Percentiles rank a stretch among this genome's conserved stretches.
phyloP scores from a whole-genome alignment of 176 grass and related monocot species.

The Ensete ventricosum region DNA sequence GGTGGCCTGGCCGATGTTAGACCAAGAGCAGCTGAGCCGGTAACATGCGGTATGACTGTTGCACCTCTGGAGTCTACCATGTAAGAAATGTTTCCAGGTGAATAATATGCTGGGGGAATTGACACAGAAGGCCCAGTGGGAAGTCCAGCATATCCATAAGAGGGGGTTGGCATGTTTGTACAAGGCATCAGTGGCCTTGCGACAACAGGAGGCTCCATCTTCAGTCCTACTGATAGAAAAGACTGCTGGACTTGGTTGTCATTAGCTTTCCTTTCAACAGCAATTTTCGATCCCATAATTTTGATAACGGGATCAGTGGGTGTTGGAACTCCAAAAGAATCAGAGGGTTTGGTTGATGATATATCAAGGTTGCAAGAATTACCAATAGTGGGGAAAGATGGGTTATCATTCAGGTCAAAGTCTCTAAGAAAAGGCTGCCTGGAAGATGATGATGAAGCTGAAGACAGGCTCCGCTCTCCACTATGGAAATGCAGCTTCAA shows the following conservation, averaged over 20 bases:
- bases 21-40: not conserved
- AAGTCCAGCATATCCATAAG: constrained; percentile 7
- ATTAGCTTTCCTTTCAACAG: constrained; percentile 3
- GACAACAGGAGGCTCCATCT: not conserved
- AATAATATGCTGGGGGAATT: not conserved
- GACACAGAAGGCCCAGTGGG: not conserved
- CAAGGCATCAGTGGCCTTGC: not conserved
- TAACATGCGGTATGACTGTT: not conserved
- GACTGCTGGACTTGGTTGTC: not conserved
- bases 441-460: constrained; percentile 16
- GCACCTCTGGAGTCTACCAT: constrained; percentile 14
- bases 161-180: not conserved
- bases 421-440: constrained; percentile 15
- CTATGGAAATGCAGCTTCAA: constrained; percentile 8
- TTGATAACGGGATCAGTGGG: not conserved
- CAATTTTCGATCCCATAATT: constrained; percentile 3
- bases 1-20: not conserved
- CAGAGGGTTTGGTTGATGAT: not conserved
- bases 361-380: not conserved
- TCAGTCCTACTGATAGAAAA: not conserved
- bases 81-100: constrained; percentile 9
- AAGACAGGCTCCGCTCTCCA: constrained; percentile 12
- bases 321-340: not conserved
- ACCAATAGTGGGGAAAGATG: not conserved
- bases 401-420: constrained; percentile 19